Base-by-base conservation (phyloP, 192 early-diverging fungal species). In the Coemansia sp. region DNA sequence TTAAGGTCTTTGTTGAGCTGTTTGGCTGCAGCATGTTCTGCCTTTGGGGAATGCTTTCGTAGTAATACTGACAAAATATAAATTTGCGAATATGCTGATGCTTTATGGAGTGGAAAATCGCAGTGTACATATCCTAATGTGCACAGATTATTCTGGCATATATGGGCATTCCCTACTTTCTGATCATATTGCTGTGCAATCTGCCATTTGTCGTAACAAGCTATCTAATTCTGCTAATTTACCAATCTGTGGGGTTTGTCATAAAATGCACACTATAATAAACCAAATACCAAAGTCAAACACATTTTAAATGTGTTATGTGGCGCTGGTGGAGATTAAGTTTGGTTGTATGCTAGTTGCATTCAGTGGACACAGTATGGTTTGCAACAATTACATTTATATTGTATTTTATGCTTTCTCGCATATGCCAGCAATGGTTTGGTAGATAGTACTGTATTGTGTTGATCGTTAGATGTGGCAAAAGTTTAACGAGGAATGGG, bases 51-150 rank as follows among this genome's bases (percentile, higher is more conserved):
- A 35, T 35, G 32, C 27, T 29, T 29, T 29, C 32, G 32, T 35
- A 35, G 32, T 35, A 35, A 35, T 35, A 7, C 32, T 35, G 32
- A 35, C 7, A 35, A 35, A 35, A 35, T 27, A 35, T 8, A 1
- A 8, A 35, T 8, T 35, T 1, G 32, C 32, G 32, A 35, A 6
- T 35, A 35, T 35, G 80, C 87, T 91, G 65, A 92, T 91, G 85
- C 88, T 93, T 60, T 92, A 91, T 66, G 92, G 90, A 38, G 60
- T 81, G 11, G 73, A 81, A 49, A 94, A 94, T 83, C 92, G 91
- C 15, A 91, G 92, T 59, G 89, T 94, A 43, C 93, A 94, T 76
- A 88, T 91, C 25, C 68, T 94, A 56, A 94, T 94, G 92, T 94
- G 93, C 76, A 7, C 59, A 87, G 32, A 57, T 90, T 43, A 89